phyloP scores from a whole-genome alignment of 2,329 filamentous ascomycete genomes.

The Epichloe amarillans region DNA sequence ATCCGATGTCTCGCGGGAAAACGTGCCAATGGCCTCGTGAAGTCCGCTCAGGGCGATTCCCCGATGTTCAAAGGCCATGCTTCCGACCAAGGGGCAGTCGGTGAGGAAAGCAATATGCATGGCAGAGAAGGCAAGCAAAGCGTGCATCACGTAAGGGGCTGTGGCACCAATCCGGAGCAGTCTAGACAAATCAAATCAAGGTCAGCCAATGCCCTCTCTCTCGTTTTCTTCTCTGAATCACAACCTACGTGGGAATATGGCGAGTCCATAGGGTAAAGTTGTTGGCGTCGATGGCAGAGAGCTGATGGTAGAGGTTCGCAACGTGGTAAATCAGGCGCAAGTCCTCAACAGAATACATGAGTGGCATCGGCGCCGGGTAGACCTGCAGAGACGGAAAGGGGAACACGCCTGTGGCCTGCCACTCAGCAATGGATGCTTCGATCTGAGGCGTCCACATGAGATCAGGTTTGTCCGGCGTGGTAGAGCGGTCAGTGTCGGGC shows the following conservation, averaged over 20 bases:
- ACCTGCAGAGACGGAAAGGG: constrained; percentile 73
- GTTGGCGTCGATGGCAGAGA: constrained; percentile 63
- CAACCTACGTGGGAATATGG: constrained; percentile 75
- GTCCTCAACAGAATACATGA: constrained; percentile 62
- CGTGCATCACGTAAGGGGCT: constrained; percentile 85
- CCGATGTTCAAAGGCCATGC: constrained; percentile 80
- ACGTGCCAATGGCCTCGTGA: constrained; percentile 73
- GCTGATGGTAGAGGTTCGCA: constrained; percentile 70
- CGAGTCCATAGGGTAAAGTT: constrained; percentile 86
- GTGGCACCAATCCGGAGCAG: constrained; percentile 63
- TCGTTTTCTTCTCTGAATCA: neutral
- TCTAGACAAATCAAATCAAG: constrained; percentile 7
- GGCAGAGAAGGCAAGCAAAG: constrained; percentile 84
- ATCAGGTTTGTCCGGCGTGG: constrained; percentile 49
- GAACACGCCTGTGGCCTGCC: constrained; percentile 73
- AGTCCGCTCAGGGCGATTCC: constrained; percentile 76
- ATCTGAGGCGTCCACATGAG: constrained; percentile 81
- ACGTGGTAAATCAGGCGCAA: constrained; percentile 85
- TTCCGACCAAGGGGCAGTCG: constrained; percentile 70
- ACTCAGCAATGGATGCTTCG: constrained; percentile 66
- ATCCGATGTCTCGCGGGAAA: constrained; percentile 78
- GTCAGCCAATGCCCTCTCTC: neutral
- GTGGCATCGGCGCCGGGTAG: constrained; percentile 60
- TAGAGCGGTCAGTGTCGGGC: constrained; percentile 45
- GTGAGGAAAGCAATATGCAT: constrained; percentile 87